Evolutionary conservation across 1,284 basidiomycete species (phyloP).

Genomic region (Trametes pubescens): DNA sequence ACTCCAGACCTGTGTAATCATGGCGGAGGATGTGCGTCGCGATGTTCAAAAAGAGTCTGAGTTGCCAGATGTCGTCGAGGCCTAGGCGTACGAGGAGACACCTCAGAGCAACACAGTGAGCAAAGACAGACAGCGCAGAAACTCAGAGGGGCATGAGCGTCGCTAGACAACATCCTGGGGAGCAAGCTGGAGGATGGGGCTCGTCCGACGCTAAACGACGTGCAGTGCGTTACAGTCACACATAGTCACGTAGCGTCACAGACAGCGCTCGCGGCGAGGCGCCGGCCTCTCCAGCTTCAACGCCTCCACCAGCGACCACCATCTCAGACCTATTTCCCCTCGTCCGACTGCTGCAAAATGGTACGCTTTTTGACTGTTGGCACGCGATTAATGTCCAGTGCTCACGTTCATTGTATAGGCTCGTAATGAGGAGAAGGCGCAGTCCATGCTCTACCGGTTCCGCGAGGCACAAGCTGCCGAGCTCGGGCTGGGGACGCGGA

Average conservation of each 20-base stretch:
- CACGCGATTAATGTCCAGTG: neutral
- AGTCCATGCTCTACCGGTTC: slow-evolving; percentile 99
- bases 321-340: neutral
- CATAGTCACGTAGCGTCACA: neutral
- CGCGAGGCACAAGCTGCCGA: slow-evolving; percentile 96
- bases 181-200: too few species aligned
- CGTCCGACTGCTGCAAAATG: slow-evolving; percentile 25
- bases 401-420: slow-evolving; percentile 58
- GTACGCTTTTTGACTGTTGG: neutral
- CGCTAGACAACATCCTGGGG: too few species aligned
- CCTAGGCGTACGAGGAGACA: too few species aligned
- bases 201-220: neutral
- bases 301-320: neutral
- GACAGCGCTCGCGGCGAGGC: neutral
- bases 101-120: too few species aligned
- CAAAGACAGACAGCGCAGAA: too few species aligned
- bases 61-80: too few species aligned
- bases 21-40: too few species aligned
- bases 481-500: slow-evolving; percentile 86
- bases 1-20: too few species aligned
- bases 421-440: slow-evolving; percentile 97
- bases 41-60: too few species aligned
- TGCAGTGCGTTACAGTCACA: neutral
- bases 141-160: too few species aligned
- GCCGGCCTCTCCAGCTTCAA: neutral